Evolutionary conservation across 2,329 filamentous ascomycete genomes (phyloP).

Genomic region (Pseudogymnoascus sp.): DNA sequence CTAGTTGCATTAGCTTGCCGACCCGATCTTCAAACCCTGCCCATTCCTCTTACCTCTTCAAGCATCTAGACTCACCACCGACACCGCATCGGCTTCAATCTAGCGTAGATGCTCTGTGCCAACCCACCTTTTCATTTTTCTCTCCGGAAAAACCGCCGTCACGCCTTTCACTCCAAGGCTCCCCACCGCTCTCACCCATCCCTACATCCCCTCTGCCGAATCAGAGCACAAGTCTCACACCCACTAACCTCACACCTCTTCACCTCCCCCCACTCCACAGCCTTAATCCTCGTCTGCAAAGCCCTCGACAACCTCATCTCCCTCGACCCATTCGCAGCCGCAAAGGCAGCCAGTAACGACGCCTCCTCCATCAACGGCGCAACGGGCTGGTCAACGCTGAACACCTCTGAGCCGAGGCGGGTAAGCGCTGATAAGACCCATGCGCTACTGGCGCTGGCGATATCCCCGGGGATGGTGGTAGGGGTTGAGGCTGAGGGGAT

Average conservation of each 20-base stretch:
- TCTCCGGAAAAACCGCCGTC: not conserved
- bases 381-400: not conserved
- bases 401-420: not conserved
- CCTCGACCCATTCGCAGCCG: not conserved
- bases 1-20: constrained; percentile 24
- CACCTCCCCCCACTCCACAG: not conserved
- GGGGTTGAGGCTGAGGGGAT: not conserved
- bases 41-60: not conserved
- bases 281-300: not conserved
- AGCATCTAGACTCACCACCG: not conserved
- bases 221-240: not conserved
- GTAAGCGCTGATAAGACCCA: not conserved
- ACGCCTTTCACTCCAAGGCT: not conserved
- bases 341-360: not conserved
- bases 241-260: not conserved
- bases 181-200: not conserved
- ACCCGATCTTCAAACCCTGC: not conserved
- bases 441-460: not conserved
- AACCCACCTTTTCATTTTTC: not conserved
- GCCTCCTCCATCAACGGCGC: not conserved
- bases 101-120: not conserved
- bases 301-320: not conserved
- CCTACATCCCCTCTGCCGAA: not conserved
- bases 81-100: not conserved
- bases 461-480: not conserved